phyloP scores from a whole-genome alignment of 2,329 filamentous ascomycete species.

The Myriosclerotinia scirpicola region DNA sequence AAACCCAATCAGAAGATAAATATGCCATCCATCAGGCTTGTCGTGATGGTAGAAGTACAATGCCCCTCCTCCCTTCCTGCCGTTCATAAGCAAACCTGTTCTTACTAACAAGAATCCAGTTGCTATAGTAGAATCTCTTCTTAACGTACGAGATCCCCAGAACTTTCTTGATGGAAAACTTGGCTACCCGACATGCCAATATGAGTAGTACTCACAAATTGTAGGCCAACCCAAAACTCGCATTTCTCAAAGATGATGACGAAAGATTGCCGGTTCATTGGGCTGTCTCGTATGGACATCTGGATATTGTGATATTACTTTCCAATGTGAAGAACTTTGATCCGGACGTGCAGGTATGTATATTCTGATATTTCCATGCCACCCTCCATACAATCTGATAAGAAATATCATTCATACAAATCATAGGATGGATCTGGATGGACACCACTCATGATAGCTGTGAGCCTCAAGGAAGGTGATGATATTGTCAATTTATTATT shows the following conservation, averaged over 20 bases:
- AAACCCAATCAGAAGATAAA: constrained; percentile 50
- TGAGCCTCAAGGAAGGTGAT: constrained; percentile 71
- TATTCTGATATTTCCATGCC: neutral
- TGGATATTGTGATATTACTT: constrained; percentile 72
- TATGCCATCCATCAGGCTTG: constrained; percentile 87
- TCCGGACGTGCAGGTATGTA: constrained; percentile 69
- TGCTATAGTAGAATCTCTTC: constrained; percentile 69
- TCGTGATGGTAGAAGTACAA: constrained; percentile 77
- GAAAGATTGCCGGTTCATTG: constrained; percentile 91
- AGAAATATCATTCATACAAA: neutral
- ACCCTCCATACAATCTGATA: neutral
- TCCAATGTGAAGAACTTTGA: constrained; percentile 74
- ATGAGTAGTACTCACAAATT: constrained; percentile 21
- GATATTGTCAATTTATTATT: constrained; percentile 67
- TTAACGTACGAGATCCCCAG: constrained; percentile 55
- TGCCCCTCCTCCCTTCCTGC: constrained; percentile 11
- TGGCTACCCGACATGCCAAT: neutral
- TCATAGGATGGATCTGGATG: constrained; percentile 72
- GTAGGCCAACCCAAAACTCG: constrained; percentile 77
- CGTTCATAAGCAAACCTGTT: constrained; percentile 16
- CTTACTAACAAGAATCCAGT: constrained; percentile 50
- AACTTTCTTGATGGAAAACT: neutral
- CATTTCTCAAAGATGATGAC: constrained; percentile 73
- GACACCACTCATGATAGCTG: constrained; percentile 83
- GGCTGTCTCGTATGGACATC: constrained; percentile 81